Evolutionary conservation across 371 early-diverging fungal genomes (phyloP).

Genomic region (Neoconidiobolus thromboides): DNA sequence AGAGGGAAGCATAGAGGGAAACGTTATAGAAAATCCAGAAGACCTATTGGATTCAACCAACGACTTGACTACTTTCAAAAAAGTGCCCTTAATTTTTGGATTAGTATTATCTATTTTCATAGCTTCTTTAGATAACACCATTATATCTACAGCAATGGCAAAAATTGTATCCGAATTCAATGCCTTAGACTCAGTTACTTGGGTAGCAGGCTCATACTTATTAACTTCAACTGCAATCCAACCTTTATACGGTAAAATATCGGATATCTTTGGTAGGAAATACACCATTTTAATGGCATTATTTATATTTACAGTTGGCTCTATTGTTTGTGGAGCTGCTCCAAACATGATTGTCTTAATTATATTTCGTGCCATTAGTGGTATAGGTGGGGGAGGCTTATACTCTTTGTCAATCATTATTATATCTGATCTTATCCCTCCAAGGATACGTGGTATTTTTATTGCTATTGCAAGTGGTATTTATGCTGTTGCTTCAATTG

Average conservation of each 20-base stretch:
- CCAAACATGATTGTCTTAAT: conserved; percentile 35
- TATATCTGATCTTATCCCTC: conserved; percentile 21
- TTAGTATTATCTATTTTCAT: conserved; percentile 27
- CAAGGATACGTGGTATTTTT: conserved; percentile 23
- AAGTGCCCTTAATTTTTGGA: conserved; percentile 5
- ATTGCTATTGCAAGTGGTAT: conserved; percentile 26
- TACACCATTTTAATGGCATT: conserved; percentile 29
- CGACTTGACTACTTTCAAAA: no score
- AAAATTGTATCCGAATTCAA: conserved; percentile 56
- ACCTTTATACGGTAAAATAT: conserved; percentile 37
- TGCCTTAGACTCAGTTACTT: conserved; percentile 33
- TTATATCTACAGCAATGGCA: conserved; percentile 61
- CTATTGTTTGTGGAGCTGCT: conserved; percentile 32
- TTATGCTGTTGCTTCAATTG: conserved; percentile 37
- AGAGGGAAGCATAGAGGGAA: no score
- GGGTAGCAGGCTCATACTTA: conserved; percentile 58
- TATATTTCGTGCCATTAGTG: conserved; percentile 47
- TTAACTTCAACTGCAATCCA: conserved; percentile 55
- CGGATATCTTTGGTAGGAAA: conserved; percentile 53
- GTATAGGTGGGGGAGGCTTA: conserved; percentile 68
- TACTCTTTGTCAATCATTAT: conserved; percentile 44
- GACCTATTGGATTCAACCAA: no score
- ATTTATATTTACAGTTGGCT: conserved; percentile 29
- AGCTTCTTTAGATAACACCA: conserved; percentile 45
- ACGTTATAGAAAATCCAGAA: no score